These are phyloP conservation scores for Monosporascus sp. DNA, from an alignment of 2,329 filamentous ascomycete species.

Conservation along the genomic window DNA sequence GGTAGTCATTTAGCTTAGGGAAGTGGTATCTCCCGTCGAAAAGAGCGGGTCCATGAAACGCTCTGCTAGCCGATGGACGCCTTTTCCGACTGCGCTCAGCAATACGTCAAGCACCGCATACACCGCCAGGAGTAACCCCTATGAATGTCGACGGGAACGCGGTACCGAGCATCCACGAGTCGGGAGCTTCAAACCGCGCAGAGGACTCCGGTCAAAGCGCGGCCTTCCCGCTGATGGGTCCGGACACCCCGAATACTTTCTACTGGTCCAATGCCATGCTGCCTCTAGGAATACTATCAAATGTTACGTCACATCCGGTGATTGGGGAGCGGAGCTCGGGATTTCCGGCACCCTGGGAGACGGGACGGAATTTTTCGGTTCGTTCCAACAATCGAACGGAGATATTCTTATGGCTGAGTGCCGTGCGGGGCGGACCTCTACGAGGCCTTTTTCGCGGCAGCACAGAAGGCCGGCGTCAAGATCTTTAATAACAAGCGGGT, in stretches of 20 bases:
- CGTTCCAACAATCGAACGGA: neutral
- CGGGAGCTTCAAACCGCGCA: neutral
- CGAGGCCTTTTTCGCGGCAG: constrained; percentile 23
- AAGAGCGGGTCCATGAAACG: constrained; percentile 26
- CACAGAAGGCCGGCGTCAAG: constrained; percentile 18
- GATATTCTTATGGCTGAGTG: constrained; percentile 2
- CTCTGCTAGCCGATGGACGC: constrained; percentile 22
- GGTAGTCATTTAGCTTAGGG: constrained; percentile 10
- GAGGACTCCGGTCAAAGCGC: neutral
- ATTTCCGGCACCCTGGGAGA: neutral
- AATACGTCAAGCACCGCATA: neutral
- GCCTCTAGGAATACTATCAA: constrained; percentile 2
- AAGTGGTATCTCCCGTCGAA: constrained; percentile 10
- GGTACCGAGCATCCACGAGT: neutral
- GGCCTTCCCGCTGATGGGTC: neutral
- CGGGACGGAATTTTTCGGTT: constrained; percentile 1
- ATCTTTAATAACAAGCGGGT: constrained; percentile 21
- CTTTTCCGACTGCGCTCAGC: constrained; percentile 16
- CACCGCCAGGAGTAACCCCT: neutral
- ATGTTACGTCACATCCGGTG: neutral
- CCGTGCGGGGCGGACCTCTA: constrained; percentile 25
- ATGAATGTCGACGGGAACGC: neutral
- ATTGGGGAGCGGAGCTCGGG: constrained; percentile 1
- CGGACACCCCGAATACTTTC: constrained; percentile 1
- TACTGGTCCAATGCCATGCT: constrained; percentile 5